Evolutionary conservation across 441 rosid genomes (phyloP), one percentile per base, ranked within the genome.

Genomic region (Aquilaria agallochum): DNA sequence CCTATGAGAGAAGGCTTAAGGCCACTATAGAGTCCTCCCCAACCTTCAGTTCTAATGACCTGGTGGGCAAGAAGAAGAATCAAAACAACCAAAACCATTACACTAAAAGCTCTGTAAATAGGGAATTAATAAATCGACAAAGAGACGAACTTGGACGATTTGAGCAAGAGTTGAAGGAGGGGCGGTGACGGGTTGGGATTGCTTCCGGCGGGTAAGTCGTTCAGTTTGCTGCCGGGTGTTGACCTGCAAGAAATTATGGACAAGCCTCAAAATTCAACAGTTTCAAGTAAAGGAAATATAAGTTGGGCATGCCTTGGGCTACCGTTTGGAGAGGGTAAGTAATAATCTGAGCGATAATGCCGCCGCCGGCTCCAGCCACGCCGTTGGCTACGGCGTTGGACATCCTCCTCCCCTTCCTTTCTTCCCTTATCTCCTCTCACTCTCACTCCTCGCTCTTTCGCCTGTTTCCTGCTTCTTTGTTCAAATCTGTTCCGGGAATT

Each of bases 301-400:
- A 53, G 33, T 4, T 53, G 56, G 31, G 11, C 42, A 36, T 36
- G 42, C 42, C 42, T 36, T 36, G 42, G 13, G 46, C 5, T 59
- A 85, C 92, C 60, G 87, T 75, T 62, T 83, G 92, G 31, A 82
- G 89, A 14, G 92, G 92, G 74, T 86, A 86, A 68, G 87, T 86
- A 78, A 86, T 78, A 55, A 81, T 81, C 63, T 86, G 92, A 61
- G 92, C 92, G 63, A 83, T 78, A 65, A 83, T 81, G 60, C 87
- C 89, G 20, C 80, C 89, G 53, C 87, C 85, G 14, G 87, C 92
- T 58, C 92, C 92, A 5, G 89, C 92, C 49, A 86, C 62, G 13
- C 92, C 92, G 66, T 80, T 83, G 10, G 92, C 92, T 27, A 86
- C 58, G 51, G 92, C 92, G 75, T 78, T 83, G 32, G 89, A 81